Evolutionary conservation across 495 filamentous ascomycete species (phyloP), one percentile per base, ranked within the genome.

Genomic region (Tuber umbilicatum): DNA sequence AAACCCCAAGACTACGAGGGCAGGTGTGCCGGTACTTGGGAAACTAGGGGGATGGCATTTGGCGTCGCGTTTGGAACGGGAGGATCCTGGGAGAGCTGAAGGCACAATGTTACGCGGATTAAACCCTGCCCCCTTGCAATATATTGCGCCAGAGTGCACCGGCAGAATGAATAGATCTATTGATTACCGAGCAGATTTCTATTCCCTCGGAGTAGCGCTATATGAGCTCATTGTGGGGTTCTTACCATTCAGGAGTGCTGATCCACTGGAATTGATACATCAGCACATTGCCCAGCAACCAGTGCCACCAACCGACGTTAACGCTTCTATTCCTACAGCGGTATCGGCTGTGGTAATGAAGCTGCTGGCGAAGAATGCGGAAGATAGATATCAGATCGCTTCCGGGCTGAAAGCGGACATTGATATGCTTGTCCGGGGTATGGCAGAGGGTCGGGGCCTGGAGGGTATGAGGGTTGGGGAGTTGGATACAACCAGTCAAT

Each of bases 381-480:
- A 89, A 74, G 90, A 92, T 45, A 86, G 91, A 7, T 93, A 93
- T 78, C 86, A 92, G 77, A 90, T 89, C 2, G 87, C 89, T 12
- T 88, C 88, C 23, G 90, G 91, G 0, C 85, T 92, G n/a, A 92
- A 90, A 80, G 84, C 89, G 60, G 91, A 93, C 77, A 82, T 93
- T 70, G 75, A 86, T n/a, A 83, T 87, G 70, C 87, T 92, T 19
- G 85, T 86, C 37, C 85, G 86, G 76, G 78, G 91, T 35, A 84
- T 93, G 42, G 87, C 85, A 6, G 89, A 92, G 76, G 90, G 89
- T 17, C 87, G 81, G 55, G 72, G 72, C n/a, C 55, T 82, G 40
- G 80, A 82, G 14, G 73, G 73, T 21, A 79, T 82, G 70, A 78
- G 81, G 55, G 75, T 82, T 42, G 81, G 81, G 38, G 78, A 82